Percentiles rank a stretch among this genome's conserved stretches.
Conservation (phyloP, 495 filamentous ascomycete genomes). For the Lasiosphaeria miniovina region DNA sequence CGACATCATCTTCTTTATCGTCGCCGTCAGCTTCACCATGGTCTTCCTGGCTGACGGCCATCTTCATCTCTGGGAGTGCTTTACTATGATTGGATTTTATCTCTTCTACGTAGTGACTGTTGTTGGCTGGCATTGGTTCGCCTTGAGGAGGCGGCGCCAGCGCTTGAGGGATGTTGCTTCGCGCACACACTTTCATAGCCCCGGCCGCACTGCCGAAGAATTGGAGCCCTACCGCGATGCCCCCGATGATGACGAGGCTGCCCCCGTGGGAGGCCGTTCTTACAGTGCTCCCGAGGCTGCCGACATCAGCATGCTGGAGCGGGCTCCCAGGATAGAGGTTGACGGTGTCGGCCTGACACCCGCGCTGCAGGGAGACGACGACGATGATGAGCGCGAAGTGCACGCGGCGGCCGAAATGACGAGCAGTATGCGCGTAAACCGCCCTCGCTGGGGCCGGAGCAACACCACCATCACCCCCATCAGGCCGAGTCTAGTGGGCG, state of each 20-base stretch:
- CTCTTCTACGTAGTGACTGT: slow-evolving; percentile 86
- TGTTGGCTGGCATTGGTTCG: slow-evolving; percentile 88
- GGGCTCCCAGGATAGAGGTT: slow-evolving; percentile 48
- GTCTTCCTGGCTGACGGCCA: slow-evolving; percentile 80
- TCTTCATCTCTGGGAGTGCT: slow-evolving; percentile 84
- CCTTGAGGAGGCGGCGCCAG: slow-evolving; percentile 55
- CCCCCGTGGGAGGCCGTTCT: slow-evolving; percentile 46
- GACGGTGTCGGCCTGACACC: slow-evolving; percentile 44
- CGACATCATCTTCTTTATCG: slow-evolving; percentile 91
- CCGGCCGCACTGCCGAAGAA: slow-evolving; percentile 45
- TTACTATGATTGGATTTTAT: slow-evolving; percentile 88
- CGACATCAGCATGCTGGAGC: slow-evolving; percentile 73
- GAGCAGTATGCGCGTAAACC: slow-evolving; percentile 86
- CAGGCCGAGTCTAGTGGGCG: slow-evolving; percentile 88
- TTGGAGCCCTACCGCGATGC: slow-evolving; percentile 66
- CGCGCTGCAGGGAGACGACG: slow-evolving; percentile 59
- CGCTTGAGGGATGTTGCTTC: slow-evolving; percentile 65
- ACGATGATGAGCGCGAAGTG: slow-evolving; percentile 70
- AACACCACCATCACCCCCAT: slow-evolving; percentile 76
- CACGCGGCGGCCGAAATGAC: slow-evolving; percentile 78
- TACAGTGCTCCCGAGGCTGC: slow-evolving; percentile 45
- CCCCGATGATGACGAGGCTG: slow-evolving; percentile 47
- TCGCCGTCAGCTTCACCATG: slow-evolving; percentile 85
- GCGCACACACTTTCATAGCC: slow-evolving; percentile 67
- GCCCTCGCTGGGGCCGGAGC: slow-evolving; percentile 64